These are phyloP conservation scores for Plectosphaerella plurivora DNA, from an alignment of 2,329 filamentous ascomycete species.

Conservation along the genomic window DNA sequence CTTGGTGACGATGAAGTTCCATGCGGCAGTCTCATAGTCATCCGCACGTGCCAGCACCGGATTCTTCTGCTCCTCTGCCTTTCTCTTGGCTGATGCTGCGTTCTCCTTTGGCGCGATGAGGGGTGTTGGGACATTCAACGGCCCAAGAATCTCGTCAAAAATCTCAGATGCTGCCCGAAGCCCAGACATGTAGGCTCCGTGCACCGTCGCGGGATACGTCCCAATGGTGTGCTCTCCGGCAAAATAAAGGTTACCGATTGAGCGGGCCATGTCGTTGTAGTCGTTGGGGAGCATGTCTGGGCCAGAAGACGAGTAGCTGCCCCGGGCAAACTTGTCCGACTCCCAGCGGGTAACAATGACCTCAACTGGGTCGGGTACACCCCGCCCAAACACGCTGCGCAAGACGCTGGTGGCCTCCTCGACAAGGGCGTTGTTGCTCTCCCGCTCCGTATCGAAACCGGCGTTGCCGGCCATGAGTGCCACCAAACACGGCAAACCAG, in stretches of 20 bases:
- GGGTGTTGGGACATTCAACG: constrained; percentile 71
- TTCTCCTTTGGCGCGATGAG: constrained; percentile 65
- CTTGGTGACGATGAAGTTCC: constrained; percentile 43
- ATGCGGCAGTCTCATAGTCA: constrained; percentile 51
- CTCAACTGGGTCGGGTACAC: constrained; percentile 75
- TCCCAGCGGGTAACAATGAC: constrained; percentile 91
- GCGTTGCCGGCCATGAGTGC: constrained; percentile 95
- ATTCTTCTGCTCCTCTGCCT: constrained; percentile 39
- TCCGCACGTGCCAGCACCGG: constrained; percentile 49
- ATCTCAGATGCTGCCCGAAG: constrained; percentile 86
- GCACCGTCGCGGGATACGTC: constrained; percentile 93
- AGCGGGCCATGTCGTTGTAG: constrained; percentile 84
- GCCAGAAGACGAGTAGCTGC: constrained; percentile 92
- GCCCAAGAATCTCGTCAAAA: constrained; percentile 73
- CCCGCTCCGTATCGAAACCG: constrained; percentile 79
- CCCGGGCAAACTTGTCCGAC: constrained; percentile 83
- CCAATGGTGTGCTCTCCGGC: constrained; percentile 95
- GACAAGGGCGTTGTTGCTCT: constrained; percentile 70
- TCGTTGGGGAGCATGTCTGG: constrained; percentile 78
- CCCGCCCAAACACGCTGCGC: constrained; percentile 65
- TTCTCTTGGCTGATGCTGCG: constrained; percentile 43
- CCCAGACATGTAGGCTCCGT: constrained; percentile 92
- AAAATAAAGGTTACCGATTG: constrained; percentile 86
- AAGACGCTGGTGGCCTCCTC: constrained; percentile 76
- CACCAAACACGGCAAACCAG: constrained; percentile 80